Conservation (phyloP, 139 green algal species). For the Limnomonas spitsbergensis region DNA sequence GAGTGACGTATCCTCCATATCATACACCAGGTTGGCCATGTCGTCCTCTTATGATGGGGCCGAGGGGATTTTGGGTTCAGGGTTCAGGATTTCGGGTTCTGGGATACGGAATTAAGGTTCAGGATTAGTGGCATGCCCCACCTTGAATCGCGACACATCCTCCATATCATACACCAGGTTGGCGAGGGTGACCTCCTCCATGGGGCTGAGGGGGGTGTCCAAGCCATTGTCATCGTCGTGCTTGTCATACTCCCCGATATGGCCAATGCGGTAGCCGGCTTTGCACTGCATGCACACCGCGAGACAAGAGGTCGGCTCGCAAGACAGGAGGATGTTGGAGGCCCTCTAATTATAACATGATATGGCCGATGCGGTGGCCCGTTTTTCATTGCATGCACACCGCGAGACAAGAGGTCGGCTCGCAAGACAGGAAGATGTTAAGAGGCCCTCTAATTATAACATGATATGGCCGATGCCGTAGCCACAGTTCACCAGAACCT, state of each 20-base stretch:
- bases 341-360: neutral
- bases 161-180: conserved; percentile 57
- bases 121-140: no score
- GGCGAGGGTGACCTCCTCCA: conserved; percentile 41
- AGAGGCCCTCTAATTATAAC: no score
- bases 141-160: conserved; percentile 33
- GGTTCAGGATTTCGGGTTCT: no score
- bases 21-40: conserved; percentile 48
- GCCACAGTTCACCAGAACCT: neutral
- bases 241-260: conserved; percentile 40
- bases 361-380: neutral
- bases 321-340: neutral
- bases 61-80: no score
- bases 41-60: no score
- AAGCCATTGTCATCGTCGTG: conserved; percentile 2
- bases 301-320: neutral
- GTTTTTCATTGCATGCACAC: no score
- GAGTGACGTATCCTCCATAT: conserved; percentile 43
- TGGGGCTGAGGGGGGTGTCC: neutral
- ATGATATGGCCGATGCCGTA: neutral
- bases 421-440: neutral
- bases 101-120: no score
- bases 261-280: conserved; percentile 42
- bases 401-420: neutral
- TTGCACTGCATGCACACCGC: neutral